Conservation (phyloP, 2,329 filamentous ascomycete genomes). For the Zasmidium cellare region DNA sequence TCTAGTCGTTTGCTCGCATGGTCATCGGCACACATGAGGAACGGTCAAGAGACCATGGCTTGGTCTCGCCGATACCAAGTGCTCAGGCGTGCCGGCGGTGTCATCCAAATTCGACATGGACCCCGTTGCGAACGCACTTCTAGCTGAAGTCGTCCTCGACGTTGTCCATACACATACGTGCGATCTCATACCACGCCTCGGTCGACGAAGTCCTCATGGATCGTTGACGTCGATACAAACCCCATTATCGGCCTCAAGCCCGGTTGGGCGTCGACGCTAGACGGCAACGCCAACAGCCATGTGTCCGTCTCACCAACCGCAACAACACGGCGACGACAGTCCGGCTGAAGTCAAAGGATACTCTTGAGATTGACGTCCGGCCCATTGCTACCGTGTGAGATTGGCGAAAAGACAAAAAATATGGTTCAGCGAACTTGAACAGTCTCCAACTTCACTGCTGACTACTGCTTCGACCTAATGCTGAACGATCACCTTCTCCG, state of each 20-base stretch:
- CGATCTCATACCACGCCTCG: not conserved
- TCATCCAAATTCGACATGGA: not conserved
- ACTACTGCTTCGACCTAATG: not conserved
- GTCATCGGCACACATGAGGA: not conserved
- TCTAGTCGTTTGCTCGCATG: not conserved
- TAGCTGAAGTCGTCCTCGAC: not conserved
- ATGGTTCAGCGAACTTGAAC: not conserved
- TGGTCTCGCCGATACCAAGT: not conserved
- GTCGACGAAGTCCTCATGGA: not conserved
- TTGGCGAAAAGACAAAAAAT: not conserved
- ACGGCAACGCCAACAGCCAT: not conserved
- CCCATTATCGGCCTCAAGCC: not conserved
- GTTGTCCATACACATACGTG: not conserved
- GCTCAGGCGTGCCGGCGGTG: not conserved
- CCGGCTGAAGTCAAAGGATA: not conserved
- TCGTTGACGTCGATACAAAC: not conserved
- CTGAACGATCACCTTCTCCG: not conserved
- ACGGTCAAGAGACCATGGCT: not conserved
- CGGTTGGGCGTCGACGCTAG: not conserved
- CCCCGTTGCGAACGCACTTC: not conserved
- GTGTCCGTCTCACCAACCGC: not conserved
- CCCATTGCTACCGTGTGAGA: not conserved
- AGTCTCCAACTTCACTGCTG: too few species aligned
- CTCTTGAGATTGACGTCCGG: not conserved
- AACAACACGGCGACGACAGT: not conserved